phyloP scores from a whole-genome alignment of 2,329 filamentous ascomycete species.

The Pseudocercospora cruenta region DNA sequence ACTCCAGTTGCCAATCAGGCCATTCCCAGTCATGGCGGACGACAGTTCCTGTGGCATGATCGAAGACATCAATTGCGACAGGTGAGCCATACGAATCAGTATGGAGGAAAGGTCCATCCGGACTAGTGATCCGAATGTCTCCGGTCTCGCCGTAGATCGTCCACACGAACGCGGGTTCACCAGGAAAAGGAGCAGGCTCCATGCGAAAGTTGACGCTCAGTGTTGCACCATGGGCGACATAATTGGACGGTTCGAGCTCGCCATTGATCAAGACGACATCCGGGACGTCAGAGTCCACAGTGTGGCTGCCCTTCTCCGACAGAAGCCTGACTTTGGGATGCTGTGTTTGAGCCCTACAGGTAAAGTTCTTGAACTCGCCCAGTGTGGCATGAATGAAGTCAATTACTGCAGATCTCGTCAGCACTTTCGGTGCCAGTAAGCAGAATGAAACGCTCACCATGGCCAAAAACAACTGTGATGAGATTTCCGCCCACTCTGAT shows the following conservation, averaged over 20 bases:
- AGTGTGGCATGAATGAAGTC: not conserved
- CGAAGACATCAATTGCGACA: not conserved
- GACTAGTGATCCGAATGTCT: conserved; percentile 10
- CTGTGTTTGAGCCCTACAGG: not conserved
- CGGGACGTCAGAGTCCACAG: not conserved
- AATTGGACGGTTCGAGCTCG: not conserved
- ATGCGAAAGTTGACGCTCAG: conserved; percentile 8
- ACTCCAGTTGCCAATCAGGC: not conserved
- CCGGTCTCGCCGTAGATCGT: conserved; percentile 13
- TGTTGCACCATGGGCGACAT: not conserved
- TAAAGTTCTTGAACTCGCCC: not conserved
- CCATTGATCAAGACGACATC: not conserved
- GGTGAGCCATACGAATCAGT: not conserved
- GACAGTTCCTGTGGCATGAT: not conserved
- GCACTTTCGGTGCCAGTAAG: not conserved
- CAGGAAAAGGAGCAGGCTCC: conserved; percentile 7
- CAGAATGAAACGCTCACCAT: not conserved
- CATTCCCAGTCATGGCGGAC: not conserved
- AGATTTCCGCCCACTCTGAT: conserved; percentile 8
- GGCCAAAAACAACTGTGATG: conserved; percentile 14
- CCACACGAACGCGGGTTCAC: conserved; percentile 12
- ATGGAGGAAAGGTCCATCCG: conserved; percentile 7
- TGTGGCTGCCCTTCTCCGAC: not conserved
- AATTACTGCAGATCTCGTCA: not conserved
- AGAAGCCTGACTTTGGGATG: not conserved